These are phyloP conservation scores for Amylostereum areolatum DNA, from an alignment of 1,284 basidiomycete genomes.

Conservation along the genomic window DNA sequence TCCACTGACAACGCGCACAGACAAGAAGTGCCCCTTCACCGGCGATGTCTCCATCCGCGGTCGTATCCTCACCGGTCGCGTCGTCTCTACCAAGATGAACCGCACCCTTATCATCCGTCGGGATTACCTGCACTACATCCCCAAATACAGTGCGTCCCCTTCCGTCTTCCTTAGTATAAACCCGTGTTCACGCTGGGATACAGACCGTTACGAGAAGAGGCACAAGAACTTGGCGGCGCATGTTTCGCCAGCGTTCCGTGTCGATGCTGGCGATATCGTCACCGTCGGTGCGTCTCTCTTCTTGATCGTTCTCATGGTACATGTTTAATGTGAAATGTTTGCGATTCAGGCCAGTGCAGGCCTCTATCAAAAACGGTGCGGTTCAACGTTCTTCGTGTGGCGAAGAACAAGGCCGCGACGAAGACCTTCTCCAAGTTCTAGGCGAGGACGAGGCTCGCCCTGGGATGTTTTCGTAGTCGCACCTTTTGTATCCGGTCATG, in stretches of 20 bases:
- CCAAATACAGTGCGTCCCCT: conserved; percentile 86
- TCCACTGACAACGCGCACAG: conserved; percentile 32
- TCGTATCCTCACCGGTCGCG: conserved; percentile 96
- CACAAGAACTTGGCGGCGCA: conserved; percentile 99
- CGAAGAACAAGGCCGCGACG: conserved; percentile 81
- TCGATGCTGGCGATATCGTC: conserved; percentile 87
- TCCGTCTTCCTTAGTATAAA: conserved; percentile 7
- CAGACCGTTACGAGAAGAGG: conserved; percentile 93
- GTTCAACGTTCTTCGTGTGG: conserved; percentile 94
- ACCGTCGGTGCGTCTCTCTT: conserved; percentile 76
- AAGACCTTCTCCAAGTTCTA: conserved; percentile 97
- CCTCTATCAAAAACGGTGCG: conserved; percentile 99
- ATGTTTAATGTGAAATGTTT: conserved; percentile 7
- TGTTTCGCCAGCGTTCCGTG: conserved; percentile 98
- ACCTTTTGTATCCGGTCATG: conserved; percentile 16
- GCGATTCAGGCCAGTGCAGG: conserved; percentile 82
- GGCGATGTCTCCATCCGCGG: conserved; percentile 97
- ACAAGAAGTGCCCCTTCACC: conserved; percentile 99
- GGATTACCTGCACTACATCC: conserved; percentile 98
- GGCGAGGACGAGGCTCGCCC: conserved; percentile 20
- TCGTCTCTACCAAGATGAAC: conserved; percentile 99
- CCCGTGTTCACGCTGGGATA: conserved; percentile 1
- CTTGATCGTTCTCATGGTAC: background rate
- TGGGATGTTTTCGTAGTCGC: conserved; percentile 24
- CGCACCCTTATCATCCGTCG: conserved; percentile 97